phyloP scores from a whole-genome alignment of 1,139 yeast genomes.

The Saccharomyces pastorianus region DNA sequence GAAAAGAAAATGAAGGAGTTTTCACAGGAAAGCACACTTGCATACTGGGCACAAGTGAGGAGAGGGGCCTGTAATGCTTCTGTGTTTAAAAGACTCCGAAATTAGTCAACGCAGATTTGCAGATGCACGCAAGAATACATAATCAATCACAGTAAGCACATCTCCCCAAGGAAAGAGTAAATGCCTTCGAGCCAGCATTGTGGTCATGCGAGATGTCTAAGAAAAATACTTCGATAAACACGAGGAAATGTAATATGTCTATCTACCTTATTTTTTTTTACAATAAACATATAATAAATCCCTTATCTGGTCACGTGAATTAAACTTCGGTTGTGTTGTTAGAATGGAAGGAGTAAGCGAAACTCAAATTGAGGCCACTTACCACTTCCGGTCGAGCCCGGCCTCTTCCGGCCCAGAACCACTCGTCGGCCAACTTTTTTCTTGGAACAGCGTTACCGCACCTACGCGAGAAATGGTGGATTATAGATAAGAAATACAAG shows the following conservation, averaged over 20 bases:
- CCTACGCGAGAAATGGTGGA: not conserved
- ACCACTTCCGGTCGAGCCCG: not conserved
- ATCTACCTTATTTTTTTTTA: not conserved
- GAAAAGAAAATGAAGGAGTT: not conserved
- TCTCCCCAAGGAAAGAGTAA: not conserved
- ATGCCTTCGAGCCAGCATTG: not conserved
- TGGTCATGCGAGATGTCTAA: not conserved
- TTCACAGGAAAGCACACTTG: not conserved
- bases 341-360: not conserved
- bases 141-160: not conserved
- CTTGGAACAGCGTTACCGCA: not conserved
- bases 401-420: not conserved
- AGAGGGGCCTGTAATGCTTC: constrained; percentile 36
- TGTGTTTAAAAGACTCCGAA: not conserved
- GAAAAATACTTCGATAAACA: not conserved
- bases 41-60: not conserved
- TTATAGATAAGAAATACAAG: not conserved
- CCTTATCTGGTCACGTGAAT: not conserved
- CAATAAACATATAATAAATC: not conserved
- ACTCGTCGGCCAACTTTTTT: not conserved
- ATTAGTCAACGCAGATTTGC: not conserved
- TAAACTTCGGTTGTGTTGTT: not conserved
- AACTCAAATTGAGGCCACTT: not conserved
- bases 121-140: not conserved
- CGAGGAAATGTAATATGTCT: not conserved